These are phyloP conservation scores for Tuber borchii DNA, from an alignment of 495 filamentous ascomycete genomes.

Conservation along the genomic window DNA sequence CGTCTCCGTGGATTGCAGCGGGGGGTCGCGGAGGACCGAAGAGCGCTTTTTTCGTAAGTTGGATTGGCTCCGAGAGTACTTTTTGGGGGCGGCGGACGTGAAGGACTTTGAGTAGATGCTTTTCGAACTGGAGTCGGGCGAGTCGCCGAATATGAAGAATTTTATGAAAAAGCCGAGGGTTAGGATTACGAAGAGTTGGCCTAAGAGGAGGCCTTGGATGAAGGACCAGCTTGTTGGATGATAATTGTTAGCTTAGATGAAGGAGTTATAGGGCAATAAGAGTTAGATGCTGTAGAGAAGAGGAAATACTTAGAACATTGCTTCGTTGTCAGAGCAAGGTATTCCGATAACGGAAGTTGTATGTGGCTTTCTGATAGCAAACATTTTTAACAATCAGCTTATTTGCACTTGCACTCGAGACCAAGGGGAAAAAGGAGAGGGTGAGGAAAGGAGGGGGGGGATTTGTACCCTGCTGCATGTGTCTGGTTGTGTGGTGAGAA, in stretches of 20 bases:
- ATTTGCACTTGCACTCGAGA: neutral
- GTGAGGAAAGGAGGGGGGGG: neutral
- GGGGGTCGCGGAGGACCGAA: conserved; percentile 60
- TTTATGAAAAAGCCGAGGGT: conserved; percentile 93
- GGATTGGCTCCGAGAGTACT: conserved; percentile 38
- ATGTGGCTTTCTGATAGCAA: conserved; percentile 35
- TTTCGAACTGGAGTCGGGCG: conserved; percentile 66
- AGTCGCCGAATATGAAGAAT: conserved; percentile 98
- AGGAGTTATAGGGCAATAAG: conserved; percentile 13
- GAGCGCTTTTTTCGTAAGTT: conserved; percentile 69
- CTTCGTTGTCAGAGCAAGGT: conserved; percentile 38
- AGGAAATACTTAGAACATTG: conserved; percentile 28
- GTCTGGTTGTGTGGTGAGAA: neutral
- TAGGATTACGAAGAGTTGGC: conserved; percentile 84
- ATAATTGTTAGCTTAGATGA: conserved; percentile 29
- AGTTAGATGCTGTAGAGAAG: conserved; percentile 12
- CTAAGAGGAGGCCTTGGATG: conserved; percentile 85
- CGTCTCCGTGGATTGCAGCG: conserved; percentile 70
- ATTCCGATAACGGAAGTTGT: conserved; percentile 38
- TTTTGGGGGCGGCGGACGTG: conserved; percentile 55
- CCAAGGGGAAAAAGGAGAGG: neutral
- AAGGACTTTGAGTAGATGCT: conserved; percentile 50
- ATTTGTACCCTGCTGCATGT: conserved; percentile 39
- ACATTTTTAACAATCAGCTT: neutral
- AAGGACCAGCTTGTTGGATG: conserved; percentile 63